Base-by-base conservation (phyloP, 2,329 filamentous ascomycete genomes). In the Septoria linicola region DNA sequence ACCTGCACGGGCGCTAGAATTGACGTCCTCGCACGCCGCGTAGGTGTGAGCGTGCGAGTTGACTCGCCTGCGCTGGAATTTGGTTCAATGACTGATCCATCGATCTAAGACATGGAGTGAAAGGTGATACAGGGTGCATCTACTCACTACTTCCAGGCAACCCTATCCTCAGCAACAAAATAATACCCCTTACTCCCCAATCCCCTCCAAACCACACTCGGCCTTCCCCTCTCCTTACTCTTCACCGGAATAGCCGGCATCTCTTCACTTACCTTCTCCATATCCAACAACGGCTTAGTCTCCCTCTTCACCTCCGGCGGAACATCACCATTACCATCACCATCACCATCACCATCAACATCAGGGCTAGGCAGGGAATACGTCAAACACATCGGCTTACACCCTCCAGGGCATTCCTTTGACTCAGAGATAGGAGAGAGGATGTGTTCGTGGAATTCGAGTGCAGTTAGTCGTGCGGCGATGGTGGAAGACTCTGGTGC, bases 151-250 rank as follows among this genome's bases (percentile, higher is more conserved):
- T 40, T 47, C 27, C 44, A 32, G 8, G 44, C 39, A 34, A 53
- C 46, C 8, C 19, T 27, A 34, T 44, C 44, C 16, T 53, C 44
- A 27, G 13, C 36, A 21, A 49, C 32, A 25, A 53, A 53, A 11
- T 49, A 36, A 31, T 53, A 53, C 27, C 41, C 40, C 39, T 21
- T 41, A 34, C 44, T 49, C 8, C 50, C 50, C 10, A 53, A 27
- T 13, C 37, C 41, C 23, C 37, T 42, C 50, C 50, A 53, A 7
- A 10, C 43, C 13, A 34, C 25, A 27, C 31, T 42, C 20, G 50
- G 44, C 2, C 31, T 13, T 10, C 25, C 10, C 3, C 41, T 43
- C 23, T 20, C 21, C 17, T n/a, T n/a, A 23, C 34, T 34, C 25
- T 39, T 36, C 14, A 13, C 13, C 10, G 25, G 23, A 14, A 34